phyloP scores from a whole-genome alignment of 2,329 filamentous ascomycete species.

The Bipolaris oryzae region DNA sequence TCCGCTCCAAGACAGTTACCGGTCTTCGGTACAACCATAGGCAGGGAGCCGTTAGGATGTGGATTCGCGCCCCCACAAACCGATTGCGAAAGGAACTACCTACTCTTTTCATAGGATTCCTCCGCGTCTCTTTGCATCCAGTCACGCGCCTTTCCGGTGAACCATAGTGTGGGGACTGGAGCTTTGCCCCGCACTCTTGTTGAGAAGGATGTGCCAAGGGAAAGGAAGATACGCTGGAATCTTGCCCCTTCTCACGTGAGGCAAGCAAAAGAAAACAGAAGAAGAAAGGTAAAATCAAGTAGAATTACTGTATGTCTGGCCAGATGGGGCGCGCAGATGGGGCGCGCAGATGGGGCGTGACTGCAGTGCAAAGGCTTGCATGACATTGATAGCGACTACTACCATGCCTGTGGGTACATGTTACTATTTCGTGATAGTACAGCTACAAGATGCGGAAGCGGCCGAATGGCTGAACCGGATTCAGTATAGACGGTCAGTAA shows the following conservation, averaged over 20 bases:
- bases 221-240: conserved; percentile 2
- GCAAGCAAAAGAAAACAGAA: not conserved
- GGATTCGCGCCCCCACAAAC: conserved; percentile 3
- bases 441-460: conserved; percentile 4
- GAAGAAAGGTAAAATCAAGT: not conserved
- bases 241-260: not conserved
- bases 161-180: conserved; percentile 14
- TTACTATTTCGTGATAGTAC: conserved; percentile 1
- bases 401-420: not conserved
- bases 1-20: not conserved
- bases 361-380: not conserved
- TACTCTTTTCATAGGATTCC: conserved; percentile 10
- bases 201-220: conserved; percentile 8
- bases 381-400: conserved; percentile 4
- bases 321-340: not conserved
- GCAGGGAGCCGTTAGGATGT: conserved; percentile 1
- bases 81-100: not conserved
- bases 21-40: not conserved
- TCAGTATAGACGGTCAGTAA: not conserved
- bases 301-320: not conserved
- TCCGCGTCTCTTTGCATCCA: conserved; percentile 1
- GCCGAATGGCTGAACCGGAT: not conserved
- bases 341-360: not conserved
- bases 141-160: conserved; percentile 13
- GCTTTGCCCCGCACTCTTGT: not conserved